Percentiles rank a stretch among this genome's conserved stretches.
Conservation (phyloP, 2,329 filamentous ascomycete species). For the Lachnellula cervina region DNA sequence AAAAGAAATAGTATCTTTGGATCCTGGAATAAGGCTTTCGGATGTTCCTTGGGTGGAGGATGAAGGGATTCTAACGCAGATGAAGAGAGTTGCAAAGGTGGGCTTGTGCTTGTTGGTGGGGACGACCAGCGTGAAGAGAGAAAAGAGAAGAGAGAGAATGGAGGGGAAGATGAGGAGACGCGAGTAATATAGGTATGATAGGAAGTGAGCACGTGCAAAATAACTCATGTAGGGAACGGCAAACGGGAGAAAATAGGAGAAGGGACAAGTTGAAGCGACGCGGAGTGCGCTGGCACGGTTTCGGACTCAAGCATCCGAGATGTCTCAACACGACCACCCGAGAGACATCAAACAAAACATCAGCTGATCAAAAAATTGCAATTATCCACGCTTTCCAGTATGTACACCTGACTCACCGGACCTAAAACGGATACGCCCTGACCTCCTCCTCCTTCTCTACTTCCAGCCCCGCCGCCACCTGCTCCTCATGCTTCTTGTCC, state of each 20-base stretch:
- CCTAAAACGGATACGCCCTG: conserved; percentile 54
- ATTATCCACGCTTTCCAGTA: not conserved
- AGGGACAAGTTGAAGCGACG: too few species aligned
- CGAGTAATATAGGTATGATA: too few species aligned
- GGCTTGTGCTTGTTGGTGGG: not conserved
- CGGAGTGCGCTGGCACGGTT: too few species aligned
- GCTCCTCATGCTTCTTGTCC: conserved; percentile 68
- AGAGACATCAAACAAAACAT: not conserved
- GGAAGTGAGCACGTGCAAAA: not conserved
- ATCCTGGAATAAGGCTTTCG: too few species aligned
- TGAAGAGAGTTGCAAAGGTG: too few species aligned
- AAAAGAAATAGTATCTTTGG: too few species aligned
- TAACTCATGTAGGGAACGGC: not conserved
- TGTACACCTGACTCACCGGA: conserved; percentile 5
- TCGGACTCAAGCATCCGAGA: too few species aligned
- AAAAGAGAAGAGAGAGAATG: not conserved
- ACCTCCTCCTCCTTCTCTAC: conserved; percentile 55
- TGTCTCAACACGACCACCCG: not conserved
- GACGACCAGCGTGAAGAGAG: not conserved
- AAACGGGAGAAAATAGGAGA: too few species aligned
- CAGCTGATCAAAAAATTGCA: not conserved
- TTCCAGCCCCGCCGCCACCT: conserved; percentile 63
- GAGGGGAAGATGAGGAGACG: not conserved
- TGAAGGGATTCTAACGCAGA: too few species aligned
- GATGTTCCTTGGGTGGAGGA: too few species aligned